Evolutionary conservation across 2,329 filamentous ascomycete genomes (phyloP), one percentile per base, ranked within the genome.

Genomic region (Epichloe baconii): DNA sequence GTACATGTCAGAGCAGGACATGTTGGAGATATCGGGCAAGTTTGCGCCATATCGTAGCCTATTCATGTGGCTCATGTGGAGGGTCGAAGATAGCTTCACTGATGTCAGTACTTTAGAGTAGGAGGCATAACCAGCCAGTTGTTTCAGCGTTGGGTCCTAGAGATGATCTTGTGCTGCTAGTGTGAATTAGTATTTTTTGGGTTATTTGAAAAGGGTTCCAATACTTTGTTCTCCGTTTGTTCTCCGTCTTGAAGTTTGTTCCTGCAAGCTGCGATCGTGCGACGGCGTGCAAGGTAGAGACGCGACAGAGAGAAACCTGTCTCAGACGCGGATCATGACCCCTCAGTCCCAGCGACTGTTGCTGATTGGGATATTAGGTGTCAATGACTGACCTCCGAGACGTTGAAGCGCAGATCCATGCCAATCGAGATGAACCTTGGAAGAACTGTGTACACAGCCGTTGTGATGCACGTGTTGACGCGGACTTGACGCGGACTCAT

Each of bases 61-160:
- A 43, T 95, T 95, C 62, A 96, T 96, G 90, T 96, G 90, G 90
- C 95, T 95, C 65, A 95, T 95, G 86, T 96, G 91, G 90, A 75
- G 85, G 53, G 82, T 91, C 11, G 85, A 85, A 63, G 81, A 88
- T 62, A 51, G 48, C 36, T 45, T 48, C 38, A 88, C 88, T 4
- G 85, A 94, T 66, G 69, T 90, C 26, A 80, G 75, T 55, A 76
- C 77, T 3, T 62, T 83, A 65, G 78, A 79, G 61, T 64, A 58
- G 34, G 37, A n/a, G 11, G 15, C 12, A 31, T 43, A n/a, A 5
- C 21, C 21, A 23, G 21, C 21, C 21, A 23, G 21, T 23, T 23
- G 21, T 23, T 23, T 23, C 1, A 23, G 21, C 21, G 21, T 23
- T 5, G 21, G 21, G 21, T 23, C 21, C 44, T 15, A 15, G 34